These are phyloP conservation scores for Penicillium maclennaniae DNA, from an alignment of 495 filamentous ascomycete genomes.

Conservation along the genomic window DNA sequence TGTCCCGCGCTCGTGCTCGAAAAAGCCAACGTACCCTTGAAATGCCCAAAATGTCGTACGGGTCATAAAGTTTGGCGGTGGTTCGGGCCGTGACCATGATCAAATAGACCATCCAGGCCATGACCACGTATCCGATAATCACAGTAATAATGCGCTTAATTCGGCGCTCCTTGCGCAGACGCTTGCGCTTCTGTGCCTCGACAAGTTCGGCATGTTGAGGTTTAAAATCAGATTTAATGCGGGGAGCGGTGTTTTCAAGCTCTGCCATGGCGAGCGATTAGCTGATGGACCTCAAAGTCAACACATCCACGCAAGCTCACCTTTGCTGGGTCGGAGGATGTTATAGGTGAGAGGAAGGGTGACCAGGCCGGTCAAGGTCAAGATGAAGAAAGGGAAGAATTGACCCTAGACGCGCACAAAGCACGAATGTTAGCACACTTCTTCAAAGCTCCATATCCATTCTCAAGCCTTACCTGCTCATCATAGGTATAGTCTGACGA, in stretches of 20 bases:
- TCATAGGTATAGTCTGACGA: slow-evolving; percentile 98
- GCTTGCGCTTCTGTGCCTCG: slow-evolving; percentile 77
- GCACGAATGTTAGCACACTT: slow-evolving; percentile 3
- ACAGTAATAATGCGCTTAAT: slow-evolving; percentile 81
- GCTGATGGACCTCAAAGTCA: not conserved
- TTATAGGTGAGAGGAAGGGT: slow-evolving; percentile 89
- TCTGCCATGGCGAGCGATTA: slow-evolving; percentile 32
- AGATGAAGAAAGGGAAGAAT: slow-evolving; percentile 98
- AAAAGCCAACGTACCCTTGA: slow-evolving; percentile 57
- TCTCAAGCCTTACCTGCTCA: slow-evolving; percentile 60
- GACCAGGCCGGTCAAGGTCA: slow-evolving; percentile 82
- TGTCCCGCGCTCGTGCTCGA: not conserved
- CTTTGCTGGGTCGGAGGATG: slow-evolving; percentile 73
- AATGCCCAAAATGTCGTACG: slow-evolving; percentile 87
- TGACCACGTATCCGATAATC: slow-evolving; percentile 71
- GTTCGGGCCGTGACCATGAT: slow-evolving; percentile 76
- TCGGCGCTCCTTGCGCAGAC: slow-evolving; percentile 84
- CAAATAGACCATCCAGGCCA: slow-evolving; percentile 89
- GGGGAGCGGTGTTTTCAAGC: slow-evolving; percentile 61
- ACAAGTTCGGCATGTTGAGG: slow-evolving; percentile 81
- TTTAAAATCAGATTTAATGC: slow-evolving; percentile 72
- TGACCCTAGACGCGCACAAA: slow-evolving; percentile 58
- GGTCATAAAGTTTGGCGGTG: slow-evolving; percentile 82
- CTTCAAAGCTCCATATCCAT: not conserved
- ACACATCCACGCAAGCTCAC: slow-evolving; percentile 34